Conservation (phyloP, 345 rosid genomes). For the Aethionema arabicum region DNA sequence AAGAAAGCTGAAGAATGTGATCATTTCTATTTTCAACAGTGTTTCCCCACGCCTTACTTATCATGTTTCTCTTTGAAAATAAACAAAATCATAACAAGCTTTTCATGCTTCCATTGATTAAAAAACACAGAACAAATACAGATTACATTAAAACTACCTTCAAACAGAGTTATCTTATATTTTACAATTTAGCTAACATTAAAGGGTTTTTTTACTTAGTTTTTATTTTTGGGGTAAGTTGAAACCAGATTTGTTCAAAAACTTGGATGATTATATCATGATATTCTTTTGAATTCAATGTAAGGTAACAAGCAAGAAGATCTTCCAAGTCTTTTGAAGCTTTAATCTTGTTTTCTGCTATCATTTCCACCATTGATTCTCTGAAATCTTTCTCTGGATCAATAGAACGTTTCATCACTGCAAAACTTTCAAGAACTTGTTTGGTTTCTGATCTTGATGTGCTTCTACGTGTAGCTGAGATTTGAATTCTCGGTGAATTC, state of each 20-base stretch:
- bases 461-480: conserved; percentile 40
- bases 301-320: conserved; percentile 83
- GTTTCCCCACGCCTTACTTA: conserved; percentile 24
- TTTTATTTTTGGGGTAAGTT: conserved; percentile 14
- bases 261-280: conserved; percentile 72
- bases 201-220: conserved; percentile 1
- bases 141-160: conserved; percentile 3
- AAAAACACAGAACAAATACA: not conserved
- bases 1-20: no score
- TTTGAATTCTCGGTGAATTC: conserved; percentile 56
- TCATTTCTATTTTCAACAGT: conserved; percentile 8
- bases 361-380: conserved; percentile 94
- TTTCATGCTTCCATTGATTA: conserved; percentile 22
- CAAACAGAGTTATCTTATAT: conserved; percentile 10
- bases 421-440: conserved; percentile 48
- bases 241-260: conserved; percentile 76
- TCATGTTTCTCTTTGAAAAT: conserved; percentile 17
- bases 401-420: conserved; percentile 62
- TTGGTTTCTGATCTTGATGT: conserved; percentile 38
- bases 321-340: conserved; percentile 72
- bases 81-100: conserved; percentile 35
- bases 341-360: conserved; percentile 66
- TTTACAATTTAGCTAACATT: conserved; percentile 13
- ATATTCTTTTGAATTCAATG: conserved; percentile 62
- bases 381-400: conserved; percentile 83